These are phyloP conservation scores for Lipomyces orientalis DNA, from an alignment of 805 yeast species.

Conservation along the genomic window DNA sequence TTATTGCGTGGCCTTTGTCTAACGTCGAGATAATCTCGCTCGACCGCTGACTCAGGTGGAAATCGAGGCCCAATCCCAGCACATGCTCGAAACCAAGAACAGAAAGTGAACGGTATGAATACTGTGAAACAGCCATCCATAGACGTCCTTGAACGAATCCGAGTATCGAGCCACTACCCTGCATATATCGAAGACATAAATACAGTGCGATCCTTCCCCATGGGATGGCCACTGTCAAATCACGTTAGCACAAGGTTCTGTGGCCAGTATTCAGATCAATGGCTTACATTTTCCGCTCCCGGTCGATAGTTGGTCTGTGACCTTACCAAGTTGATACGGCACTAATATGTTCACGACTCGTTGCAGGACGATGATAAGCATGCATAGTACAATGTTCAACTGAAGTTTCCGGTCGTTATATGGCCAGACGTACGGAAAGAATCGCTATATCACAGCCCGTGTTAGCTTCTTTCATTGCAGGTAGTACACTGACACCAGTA, in stretches of 20 bases:
- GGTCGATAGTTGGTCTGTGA: slow-evolving; percentile 29
- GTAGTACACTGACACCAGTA: not conserved
- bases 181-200: slow-evolving; percentile 29
- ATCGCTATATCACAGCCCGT: slow-evolving; percentile 13
- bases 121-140: slow-evolving; percentile 32
- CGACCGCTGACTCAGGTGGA: slow-evolving; percentile 25
- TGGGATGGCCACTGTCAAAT: slow-evolving; percentile 14
- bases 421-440: slow-evolving; percentile 36
- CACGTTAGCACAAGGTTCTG: not conserved
- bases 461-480: not conserved
- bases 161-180: slow-evolving; percentile 32
- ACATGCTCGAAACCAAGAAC: slow-evolving; percentile 29
- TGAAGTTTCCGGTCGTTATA: slow-evolving; percentile 23
- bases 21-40: slow-evolving; percentile 29
- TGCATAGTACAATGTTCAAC: slow-evolving; percentile 24
- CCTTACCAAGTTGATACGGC: slow-evolving; percentile 34
- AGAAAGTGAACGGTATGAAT: slow-evolving; percentile 24
- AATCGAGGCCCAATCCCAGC: slow-evolving; percentile 29
- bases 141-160: slow-evolving; percentile 26
- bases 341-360: slow-evolving; percentile 31
- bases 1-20: slow-evolving; percentile 24
- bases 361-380: slow-evolving; percentile 21
- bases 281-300: slow-evolving; percentile 4
- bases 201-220: slow-evolving; percentile 30
- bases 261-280: not conserved